phyloP scores from a whole-genome alignment of 179 eudicot genomes.

The Patellifolia procumbens region DNA sequence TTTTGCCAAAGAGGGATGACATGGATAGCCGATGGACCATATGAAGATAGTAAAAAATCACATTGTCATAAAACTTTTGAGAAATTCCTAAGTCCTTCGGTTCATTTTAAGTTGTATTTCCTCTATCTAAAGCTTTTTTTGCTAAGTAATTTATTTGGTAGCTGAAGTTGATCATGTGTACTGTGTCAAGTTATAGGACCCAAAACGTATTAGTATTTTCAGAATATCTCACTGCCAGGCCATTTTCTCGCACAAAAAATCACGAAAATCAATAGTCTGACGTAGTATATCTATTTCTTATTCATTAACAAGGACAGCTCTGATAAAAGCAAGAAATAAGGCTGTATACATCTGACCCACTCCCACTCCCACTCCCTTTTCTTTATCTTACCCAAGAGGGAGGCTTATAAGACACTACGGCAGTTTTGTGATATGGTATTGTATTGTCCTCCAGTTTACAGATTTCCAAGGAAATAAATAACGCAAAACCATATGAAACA shows the following conservation, averaged over 20 bases:
- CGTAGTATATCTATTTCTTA: not conserved
- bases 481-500: not conserved
- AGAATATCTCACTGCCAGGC: not conserved
- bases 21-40: not conserved
- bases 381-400: not conserved
- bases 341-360: slow-evolving; percentile 1
- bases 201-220: not conserved
- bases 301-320: not conserved
- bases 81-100: not conserved
- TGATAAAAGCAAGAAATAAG: not conserved
- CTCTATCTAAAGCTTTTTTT: not conserved
- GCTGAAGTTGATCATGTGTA: not conserved
- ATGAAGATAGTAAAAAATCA: not conserved
- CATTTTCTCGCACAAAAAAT: not conserved
- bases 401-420: not conserved
- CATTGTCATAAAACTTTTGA: not conserved
- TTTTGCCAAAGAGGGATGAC: not conserved
- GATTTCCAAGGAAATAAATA: not conserved
- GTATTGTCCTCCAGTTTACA: not conserved
- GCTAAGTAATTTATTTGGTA: not conserved
- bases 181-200: not conserved
- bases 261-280: not conserved
- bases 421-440: too few species aligned
- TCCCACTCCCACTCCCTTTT: not conserved
- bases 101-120: not conserved